phyloP scores from a whole-genome alignment of 2,329 filamentous ascomycete genomes.

The Elsinoe necatrix region DNA sequence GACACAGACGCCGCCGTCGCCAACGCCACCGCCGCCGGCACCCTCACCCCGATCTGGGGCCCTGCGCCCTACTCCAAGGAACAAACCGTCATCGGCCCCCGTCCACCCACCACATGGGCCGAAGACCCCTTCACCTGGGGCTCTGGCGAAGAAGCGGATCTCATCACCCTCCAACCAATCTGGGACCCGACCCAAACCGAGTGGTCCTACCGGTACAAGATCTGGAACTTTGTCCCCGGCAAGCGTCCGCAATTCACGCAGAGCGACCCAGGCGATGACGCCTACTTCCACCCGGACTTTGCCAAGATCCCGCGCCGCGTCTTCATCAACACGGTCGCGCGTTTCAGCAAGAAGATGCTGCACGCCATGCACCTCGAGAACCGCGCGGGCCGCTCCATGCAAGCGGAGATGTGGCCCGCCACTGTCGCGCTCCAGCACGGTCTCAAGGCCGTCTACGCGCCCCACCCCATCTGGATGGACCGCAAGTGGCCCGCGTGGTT shows the following conservation, averaged over 20 bases:
- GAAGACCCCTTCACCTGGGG: slow-evolving; percentile 81
- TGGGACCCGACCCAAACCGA: slow-evolving; percentile 83
- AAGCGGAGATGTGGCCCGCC: slow-evolving; percentile 93
- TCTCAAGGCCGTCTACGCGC: slow-evolving; percentile 82
- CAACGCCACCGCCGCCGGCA: slow-evolving; percentile 31
- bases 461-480: slow-evolving; percentile 82
- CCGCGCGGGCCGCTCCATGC: slow-evolving; percentile 78
- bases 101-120: slow-evolving; percentile 62
- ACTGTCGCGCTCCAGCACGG: slow-evolving; percentile 85
- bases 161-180: slow-evolving; percentile 84
- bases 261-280: slow-evolving; percentile 57
- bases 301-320: slow-evolving; percentile 58
- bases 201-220: slow-evolving; percentile 53
- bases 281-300: slow-evolving; percentile 45
- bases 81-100: slow-evolving; percentile 70
- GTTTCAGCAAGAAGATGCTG: slow-evolving; percentile 72
- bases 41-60: slow-evolving; percentile 67
- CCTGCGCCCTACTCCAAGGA: slow-evolving; percentile 61
- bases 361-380: slow-evolving; percentile 88
- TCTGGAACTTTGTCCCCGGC: slow-evolving; percentile 41
- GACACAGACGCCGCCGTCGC: slow-evolving; percentile 36
- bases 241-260: slow-evolving; percentile 77
- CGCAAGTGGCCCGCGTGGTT: slow-evolving; percentile 75
- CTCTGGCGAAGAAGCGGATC: slow-evolving; percentile 79
- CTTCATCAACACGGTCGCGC: slow-evolving; percentile 79